Evolutionary conservation across 2,329 filamentous ascomycete species (phyloP).

Genomic region (Rachicladosporium sp.): DNA sequence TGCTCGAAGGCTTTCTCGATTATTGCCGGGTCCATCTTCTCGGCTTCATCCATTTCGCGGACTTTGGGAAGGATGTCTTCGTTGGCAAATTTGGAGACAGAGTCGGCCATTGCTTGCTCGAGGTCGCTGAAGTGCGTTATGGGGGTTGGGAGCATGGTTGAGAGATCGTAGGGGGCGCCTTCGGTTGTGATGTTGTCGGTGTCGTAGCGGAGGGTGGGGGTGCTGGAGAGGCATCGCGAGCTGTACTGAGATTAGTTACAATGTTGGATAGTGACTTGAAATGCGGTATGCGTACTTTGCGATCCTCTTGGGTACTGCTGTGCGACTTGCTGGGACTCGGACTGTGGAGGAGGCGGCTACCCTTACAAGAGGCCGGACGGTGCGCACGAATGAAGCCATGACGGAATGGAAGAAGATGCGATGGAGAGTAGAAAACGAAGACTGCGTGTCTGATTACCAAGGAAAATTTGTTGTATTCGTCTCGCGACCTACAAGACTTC

Average conservation of each 20-base stretch:
- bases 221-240: slow-evolving; percentile 26
- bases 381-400: slow-evolving; percentile 21
- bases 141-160: slow-evolving; percentile 73
- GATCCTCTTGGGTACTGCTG: background rate
- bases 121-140: slow-evolving; percentile 88
- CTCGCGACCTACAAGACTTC: too few species aligned
- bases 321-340: slow-evolving; percentile 1
- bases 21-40: slow-evolving; percentile 77
- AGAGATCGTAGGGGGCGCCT: slow-evolving; percentile 44
- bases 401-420: too few species aligned
- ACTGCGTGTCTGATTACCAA: too few species aligned
- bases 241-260: background rate
- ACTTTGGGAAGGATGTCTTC: slow-evolving; percentile 83
- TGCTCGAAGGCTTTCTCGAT: slow-evolving; percentile 95
- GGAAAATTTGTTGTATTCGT: too few species aligned
- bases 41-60: slow-evolving; percentile 94
- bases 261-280: too few species aligned
- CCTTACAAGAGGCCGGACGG: slow-evolving; percentile 7
- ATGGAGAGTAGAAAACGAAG: too few species aligned
- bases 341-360: slow-evolving; percentile 1
- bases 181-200: slow-evolving; percentile 19
- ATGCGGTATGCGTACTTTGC: slow-evolving; percentile 1
- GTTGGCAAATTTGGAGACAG: slow-evolving; percentile 79
- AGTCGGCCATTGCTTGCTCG: slow-evolving; percentile 77
- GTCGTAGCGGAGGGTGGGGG: slow-evolving; percentile 25